Percentiles rank a stretch among this genome's conserved stretches.
Conservation (phyloP, 2,329 filamentous ascomycete species). For the Waltergamsia citrina region DNA sequence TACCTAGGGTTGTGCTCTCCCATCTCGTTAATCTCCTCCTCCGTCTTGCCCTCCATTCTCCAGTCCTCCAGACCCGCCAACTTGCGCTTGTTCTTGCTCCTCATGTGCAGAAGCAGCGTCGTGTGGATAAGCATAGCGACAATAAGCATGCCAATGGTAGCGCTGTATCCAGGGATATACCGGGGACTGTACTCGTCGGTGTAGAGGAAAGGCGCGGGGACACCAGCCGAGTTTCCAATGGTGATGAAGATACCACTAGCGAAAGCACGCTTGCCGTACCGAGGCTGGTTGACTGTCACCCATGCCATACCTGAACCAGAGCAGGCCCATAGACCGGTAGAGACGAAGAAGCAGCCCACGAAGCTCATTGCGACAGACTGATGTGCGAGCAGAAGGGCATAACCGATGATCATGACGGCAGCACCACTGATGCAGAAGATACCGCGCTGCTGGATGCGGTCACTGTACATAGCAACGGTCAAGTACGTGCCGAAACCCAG, state of each 20-base stretch:
- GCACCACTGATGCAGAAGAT: conserved; percentile 70
- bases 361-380: conserved; percentile 62
- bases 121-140: conserved; percentile 19
- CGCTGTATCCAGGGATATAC: conserved; percentile 65
- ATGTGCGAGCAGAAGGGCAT: conserved; percentile 66
- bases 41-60: conserved; percentile 27
- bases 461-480: conserved; percentile 55
- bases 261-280: conserved; percentile 85
- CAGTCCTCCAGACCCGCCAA: conserved; percentile 25
- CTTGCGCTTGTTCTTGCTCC: conserved; percentile 22
- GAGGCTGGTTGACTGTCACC: conserved; percentile 81
- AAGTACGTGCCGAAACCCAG: conserved; percentile 25
- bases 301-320: conserved; percentile 83
- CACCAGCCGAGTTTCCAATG: conserved; percentile 86
- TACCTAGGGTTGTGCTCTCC: conserved; percentile 28
- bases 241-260: conserved; percentile 82
- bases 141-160: conserved; percentile 54
- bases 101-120: conserved; percentile 17
- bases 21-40: conserved; percentile 29
- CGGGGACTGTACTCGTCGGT: conserved; percentile 47
- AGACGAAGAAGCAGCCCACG: conserved; percentile 73
- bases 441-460: conserved; percentile 63
- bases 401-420: conserved; percentile 64
- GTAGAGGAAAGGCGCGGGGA: conserved; percentile 78
- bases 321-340: conserved; percentile 79